Percentiles rank a stretch among this genome's conserved stretches.
phyloP scores from a whole-genome alignment of 306 rosid species.

The Cajanus cajan region DNA sequence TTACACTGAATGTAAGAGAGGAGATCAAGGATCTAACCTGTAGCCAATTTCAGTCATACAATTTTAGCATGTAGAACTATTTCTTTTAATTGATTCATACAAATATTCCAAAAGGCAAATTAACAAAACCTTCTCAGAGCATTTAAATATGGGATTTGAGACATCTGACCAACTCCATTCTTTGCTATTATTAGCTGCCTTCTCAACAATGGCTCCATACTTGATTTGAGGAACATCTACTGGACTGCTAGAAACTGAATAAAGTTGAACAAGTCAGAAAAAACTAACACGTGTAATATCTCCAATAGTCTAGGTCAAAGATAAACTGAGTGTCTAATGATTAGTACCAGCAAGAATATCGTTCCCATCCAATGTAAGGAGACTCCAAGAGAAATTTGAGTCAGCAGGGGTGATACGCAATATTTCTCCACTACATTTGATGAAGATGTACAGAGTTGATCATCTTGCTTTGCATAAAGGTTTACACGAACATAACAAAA shows the following conservation, averaged over 20 bases:
- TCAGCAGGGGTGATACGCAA: slow-evolving; percentile 59
- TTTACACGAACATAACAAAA: slow-evolving; percentile 19
- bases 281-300: not conserved
- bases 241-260: slow-evolving; percentile 86
- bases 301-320: slow-evolving; percentile 4
- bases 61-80: slow-evolving; percentile 26
- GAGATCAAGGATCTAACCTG: slow-evolving; percentile 78
- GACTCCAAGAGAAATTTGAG: slow-evolving; percentile 77
- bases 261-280: slow-evolving; percentile 19
- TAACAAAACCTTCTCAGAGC: slow-evolving; percentile 72
- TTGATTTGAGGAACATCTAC: slow-evolving; percentile 82
- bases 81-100: not conserved
- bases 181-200: slow-evolving; percentile 42
- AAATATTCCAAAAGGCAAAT: slow-evolving; percentile 21
- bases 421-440: slow-evolving; percentile 66
- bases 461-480: slow-evolving; percentile 1
- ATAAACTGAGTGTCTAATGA: slow-evolving; percentile 31
- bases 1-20: slow-evolving; percentile 59
- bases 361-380: slow-evolving; percentile 75
- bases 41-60: slow-evolving; percentile 24
- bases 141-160: slow-evolving; percentile 54
- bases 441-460: slow-evolving; percentile 27
- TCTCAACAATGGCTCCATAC: slow-evolving; percentile 64
- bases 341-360: slow-evolving; percentile 85
- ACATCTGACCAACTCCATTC: slow-evolving; percentile 80